These are phyloP conservation scores for Straminergon stramineum DNA, from an alignment of 225 moss, liverwort and hornwort species.

Conservation along the genomic window DNA sequence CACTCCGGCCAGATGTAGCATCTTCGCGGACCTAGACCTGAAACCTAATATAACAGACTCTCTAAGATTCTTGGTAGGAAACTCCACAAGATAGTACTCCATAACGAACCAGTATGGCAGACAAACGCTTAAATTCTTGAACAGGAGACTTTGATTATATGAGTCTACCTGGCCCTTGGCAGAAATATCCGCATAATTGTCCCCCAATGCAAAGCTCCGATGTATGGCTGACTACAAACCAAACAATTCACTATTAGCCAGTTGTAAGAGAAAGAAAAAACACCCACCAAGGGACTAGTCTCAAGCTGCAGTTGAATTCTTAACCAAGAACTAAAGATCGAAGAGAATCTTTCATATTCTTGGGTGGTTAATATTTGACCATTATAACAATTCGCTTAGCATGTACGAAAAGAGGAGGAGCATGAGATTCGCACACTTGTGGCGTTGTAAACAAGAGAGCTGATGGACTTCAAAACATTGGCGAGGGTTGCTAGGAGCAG, in stretches of 20 bases:
- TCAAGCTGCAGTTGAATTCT: background rate
- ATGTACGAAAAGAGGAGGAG: background rate
- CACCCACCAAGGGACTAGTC: background rate
- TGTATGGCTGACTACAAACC: conserved; percentile 77
- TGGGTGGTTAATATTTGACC: background rate
- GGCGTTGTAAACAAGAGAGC: conserved; percentile 80
- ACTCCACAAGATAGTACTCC: background rate
- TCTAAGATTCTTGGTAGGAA: background rate
- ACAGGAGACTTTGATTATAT: background rate
- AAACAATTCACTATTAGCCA: background rate
- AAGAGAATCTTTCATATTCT: background rate
- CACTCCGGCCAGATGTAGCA: background rate
- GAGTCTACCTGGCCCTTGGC: conserved; percentile 87
- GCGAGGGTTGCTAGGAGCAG: conserved; percentile 81
- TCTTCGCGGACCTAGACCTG: background rate
- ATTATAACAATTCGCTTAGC: background rate
- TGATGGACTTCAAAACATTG: conserved; percentile 83
- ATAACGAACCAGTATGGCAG: background rate
- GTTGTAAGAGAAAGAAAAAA: background rate
- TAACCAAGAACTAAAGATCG: background rate
- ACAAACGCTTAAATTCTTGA: background rate
- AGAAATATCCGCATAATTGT: conserved; percentile 88
- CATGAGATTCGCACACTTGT: conserved; percentile 65
- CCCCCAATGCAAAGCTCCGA: conserved; percentile 79
- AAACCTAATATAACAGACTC: background rate